Evolutionary conservation across 1,284 basidiomycete species (phyloP), one percentile per base, ranked within the genome.

Genomic region (Trametes pubescens): DNA sequence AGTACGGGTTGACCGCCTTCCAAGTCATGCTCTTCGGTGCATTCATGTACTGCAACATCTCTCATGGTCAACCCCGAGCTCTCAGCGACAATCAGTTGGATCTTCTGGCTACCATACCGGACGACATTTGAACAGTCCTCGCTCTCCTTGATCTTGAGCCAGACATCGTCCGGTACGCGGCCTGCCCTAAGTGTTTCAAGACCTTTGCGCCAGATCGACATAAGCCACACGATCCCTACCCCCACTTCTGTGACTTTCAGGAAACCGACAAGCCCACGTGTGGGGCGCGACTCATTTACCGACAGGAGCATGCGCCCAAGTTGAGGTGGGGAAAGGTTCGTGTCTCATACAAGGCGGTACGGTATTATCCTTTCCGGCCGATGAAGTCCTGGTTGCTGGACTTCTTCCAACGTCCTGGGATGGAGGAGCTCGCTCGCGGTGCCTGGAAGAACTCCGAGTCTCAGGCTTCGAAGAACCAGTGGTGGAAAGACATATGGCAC

Each of bases 141-240:
- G n/a, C 26, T 1, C 5, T 26, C 3, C 56, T 69, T 11, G 52
- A 40, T 18, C 46, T 66, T 2, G 44, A 51, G 0, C 60, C 60
- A 13, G 49, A 61, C n/a, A 29, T 60, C 48, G 51, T 37, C 2
- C 18, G 13, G 1, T 68, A 61, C 34, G 63, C 62, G 1, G 43
- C 34, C 22, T 69, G 68, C 26, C 64, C 61, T 0, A 26, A 21
- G 10, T 68, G 66, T 37, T 61, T 54, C 26, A 35, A 55, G 2
- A 56, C 51, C 2, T 66, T 59, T 46, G 2, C 54, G 1, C 34
- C 51, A 9, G 35, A 29, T 1, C 59, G 59, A 2, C 35, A 7
- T 0, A 16, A 2, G 13, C 21, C 46, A n/a, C 22, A 35, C n/a
- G 21, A 5, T 11, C n/a, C 52, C 1, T 59, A 57, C 22, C 66